phyloP scores from a whole-genome alignment of 805 yeast genomes.

The Candida cerambycidarum region DNA sequence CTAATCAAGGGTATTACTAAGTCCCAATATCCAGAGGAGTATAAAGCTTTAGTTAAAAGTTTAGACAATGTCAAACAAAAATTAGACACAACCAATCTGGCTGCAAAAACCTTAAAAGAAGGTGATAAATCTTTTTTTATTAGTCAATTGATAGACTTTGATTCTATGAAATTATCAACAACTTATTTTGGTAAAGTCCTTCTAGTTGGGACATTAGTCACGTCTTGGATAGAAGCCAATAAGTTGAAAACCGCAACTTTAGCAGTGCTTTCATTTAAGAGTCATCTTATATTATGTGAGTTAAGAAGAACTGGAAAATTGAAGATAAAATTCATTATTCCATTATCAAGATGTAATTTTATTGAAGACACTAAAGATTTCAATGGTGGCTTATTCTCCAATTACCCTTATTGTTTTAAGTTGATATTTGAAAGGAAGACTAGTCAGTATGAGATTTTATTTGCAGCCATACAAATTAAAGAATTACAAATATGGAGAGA shows the following conservation, averaged over 20 bases:
- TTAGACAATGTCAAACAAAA: constrained; percentile 9
- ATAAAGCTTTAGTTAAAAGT: neutral
- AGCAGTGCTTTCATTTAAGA: constrained; percentile 48
- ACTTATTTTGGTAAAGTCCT: constrained; percentile 42
- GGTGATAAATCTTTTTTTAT: neutral
- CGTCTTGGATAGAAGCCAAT: constrained; percentile 37
- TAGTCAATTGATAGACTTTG: constrained; percentile 8
- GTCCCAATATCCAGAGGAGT: neutral
- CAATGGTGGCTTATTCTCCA: constrained; percentile 31
- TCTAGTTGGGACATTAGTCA: constrained; percentile 43
- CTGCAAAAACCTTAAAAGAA: constrained; percentile 1
- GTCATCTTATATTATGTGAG: constrained; percentile 45
- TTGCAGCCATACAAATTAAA: constrained; percentile 13
- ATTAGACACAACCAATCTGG: constrained; percentile 8
- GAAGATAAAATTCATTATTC: constrained; percentile 46
- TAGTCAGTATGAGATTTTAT: constrained; percentile 45
- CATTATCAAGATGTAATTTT: constrained; percentile 37
- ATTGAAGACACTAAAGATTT: constrained; percentile 21
- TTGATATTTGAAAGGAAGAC: constrained; percentile 45
- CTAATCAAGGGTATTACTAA: neutral
- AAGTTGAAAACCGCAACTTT: constrained; percentile 12
- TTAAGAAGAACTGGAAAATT: constrained; percentile 21
- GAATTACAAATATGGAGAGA: constrained; percentile 47
- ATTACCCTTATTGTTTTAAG: constrained; percentile 36
- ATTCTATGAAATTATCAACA: constrained; percentile 1